These are phyloP conservation scores for Cyclotella choctawhatcheeana DNA, from an alignment of 108 stramenopile species.

Conservation along the genomic window DNA sequence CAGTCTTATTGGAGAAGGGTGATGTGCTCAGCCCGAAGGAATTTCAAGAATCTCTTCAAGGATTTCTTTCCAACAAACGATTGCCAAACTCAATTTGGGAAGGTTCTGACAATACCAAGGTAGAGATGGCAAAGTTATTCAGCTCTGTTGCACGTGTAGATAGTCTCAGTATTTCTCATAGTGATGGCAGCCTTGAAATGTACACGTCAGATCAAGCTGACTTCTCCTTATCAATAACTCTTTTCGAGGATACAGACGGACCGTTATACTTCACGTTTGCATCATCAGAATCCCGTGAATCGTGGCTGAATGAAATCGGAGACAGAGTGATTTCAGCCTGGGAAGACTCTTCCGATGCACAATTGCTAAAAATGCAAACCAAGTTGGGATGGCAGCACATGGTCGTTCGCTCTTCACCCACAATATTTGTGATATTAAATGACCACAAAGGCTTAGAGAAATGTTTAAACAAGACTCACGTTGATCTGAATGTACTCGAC, in stretches of 20 bases:
- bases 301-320: conserved; percentile 19
- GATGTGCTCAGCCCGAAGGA: not conserved
- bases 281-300: conserved; percentile 11
- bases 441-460: conserved; percentile 18
- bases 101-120: not conserved
- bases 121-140: conserved; percentile 23
- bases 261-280: conserved; percentile 8
- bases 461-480: not conserved
- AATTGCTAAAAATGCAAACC: conserved; percentile 14
- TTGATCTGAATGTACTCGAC: conserved; percentile 27
- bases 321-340: not conserved
- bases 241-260: conserved; percentile 10
- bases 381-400: conserved; percentile 31
- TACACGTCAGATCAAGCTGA: conserved; percentile 5
- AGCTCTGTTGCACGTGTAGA: conserved; percentile 22
- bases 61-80: not conserved
- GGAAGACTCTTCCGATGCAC: conserved; percentile 9
- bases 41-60: conserved; percentile 3
- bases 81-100: not conserved
- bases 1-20: conserved; percentile 5
- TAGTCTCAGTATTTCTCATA: conserved; percentile 22
- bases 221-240: conserved; percentile 16
- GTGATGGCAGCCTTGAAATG: conserved; percentile 6
- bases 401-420: conserved; percentile 19
- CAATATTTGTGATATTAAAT: conserved; percentile 21